A percentile compares a stretch with the other conserved stretches of the same genome.
Evolutionary conservation across 108 stramenopile genomes (phyloP).

Genomic region (Skeletonema marinoi): DNA sequence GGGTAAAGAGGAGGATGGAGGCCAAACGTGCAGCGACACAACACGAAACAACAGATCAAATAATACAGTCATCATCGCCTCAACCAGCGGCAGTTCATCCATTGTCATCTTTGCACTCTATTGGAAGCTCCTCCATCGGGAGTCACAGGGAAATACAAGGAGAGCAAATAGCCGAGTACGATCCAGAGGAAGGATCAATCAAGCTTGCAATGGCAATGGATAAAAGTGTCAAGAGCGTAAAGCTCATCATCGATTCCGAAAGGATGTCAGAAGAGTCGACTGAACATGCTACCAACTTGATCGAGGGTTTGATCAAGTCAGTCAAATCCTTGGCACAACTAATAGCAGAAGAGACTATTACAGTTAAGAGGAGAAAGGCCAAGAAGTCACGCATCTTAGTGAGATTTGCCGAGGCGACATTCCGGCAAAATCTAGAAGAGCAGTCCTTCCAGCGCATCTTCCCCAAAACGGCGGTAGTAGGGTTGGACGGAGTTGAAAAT

Average conservation of each 20-base stretch:
- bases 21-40: neutral
- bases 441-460: slow-evolving; percentile 50
- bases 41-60: neutral
- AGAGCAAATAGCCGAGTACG: neutral
- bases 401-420: slow-evolving; percentile 15
- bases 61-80: neutral
- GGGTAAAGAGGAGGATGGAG: slow-evolving; percentile 21
- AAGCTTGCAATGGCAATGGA: neutral
- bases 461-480: too few species aligned
- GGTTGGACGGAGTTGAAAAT: too few species aligned
- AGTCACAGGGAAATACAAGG: neutral
- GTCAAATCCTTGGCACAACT: neutral
- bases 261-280: neutral
- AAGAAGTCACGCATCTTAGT: neutral
- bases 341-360: neutral
- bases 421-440: slow-evolving; percentile 26
- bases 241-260: neutral
- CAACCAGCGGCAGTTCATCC: neutral
- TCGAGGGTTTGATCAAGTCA: neutral
- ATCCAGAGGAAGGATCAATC: neutral
- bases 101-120: neutral
- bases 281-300: slow-evolving; percentile 9
- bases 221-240: neutral
- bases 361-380: neutral
- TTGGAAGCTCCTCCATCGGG: neutral